A percentile compares a stretch with the other conserved stretches of the same genome.
Conservation (phyloP, 768 basidiomycete species). For the Cytidiella melzeri region DNA sequence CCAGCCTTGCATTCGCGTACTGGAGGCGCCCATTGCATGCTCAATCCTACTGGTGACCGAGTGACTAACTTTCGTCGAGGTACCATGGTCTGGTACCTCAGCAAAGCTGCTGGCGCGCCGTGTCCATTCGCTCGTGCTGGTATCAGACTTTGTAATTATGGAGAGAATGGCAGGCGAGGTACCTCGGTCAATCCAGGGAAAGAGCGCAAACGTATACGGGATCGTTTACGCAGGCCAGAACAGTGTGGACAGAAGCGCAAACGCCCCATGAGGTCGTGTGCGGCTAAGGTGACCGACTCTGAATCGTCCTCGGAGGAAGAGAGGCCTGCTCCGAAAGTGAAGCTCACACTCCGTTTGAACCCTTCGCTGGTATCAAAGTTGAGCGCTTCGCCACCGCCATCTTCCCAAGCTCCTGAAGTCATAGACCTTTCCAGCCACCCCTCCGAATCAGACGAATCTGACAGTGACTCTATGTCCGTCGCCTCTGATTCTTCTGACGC, state of each 20-base stretch:
- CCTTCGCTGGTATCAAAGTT: constrained; percentile 34
- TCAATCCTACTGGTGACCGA: constrained; percentile 31
- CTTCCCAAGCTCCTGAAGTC: constrained; percentile 21
- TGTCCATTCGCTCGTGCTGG: constrained; percentile 73
- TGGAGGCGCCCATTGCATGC: constrained; percentile 53
- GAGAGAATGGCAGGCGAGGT: constrained; percentile 40
- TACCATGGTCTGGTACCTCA: constrained; percentile 78
- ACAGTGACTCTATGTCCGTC: constrained; percentile 31
- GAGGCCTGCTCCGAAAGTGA: constrained; percentile 54
- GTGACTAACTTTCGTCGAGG: constrained; percentile 72
- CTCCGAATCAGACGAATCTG: constrained; percentile 25
- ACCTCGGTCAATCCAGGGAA: constrained; percentile 20
- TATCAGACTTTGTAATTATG: constrained; percentile 67
- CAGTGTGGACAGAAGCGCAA: constrained; percentile 44
- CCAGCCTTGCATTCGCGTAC: constrained; percentile 63
- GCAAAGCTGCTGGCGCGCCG: constrained; percentile 64
- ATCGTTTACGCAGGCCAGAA: constrained; percentile 25
- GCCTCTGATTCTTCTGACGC: constrained; percentile 37
- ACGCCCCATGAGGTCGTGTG: constrained; percentile 30
- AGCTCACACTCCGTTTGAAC: constrained; percentile 61
- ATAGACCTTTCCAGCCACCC: constrained; percentile 39
- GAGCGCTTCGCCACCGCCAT: constrained; percentile 18
- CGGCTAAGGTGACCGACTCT: constrained; percentile 19
- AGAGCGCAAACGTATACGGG: constrained; percentile 27
- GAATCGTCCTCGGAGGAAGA: constrained; percentile 27